These are phyloP conservation scores for Thuja plicata DNA, from an alignment of 83 land plant genomes.

Conservation along the genomic window DNA sequence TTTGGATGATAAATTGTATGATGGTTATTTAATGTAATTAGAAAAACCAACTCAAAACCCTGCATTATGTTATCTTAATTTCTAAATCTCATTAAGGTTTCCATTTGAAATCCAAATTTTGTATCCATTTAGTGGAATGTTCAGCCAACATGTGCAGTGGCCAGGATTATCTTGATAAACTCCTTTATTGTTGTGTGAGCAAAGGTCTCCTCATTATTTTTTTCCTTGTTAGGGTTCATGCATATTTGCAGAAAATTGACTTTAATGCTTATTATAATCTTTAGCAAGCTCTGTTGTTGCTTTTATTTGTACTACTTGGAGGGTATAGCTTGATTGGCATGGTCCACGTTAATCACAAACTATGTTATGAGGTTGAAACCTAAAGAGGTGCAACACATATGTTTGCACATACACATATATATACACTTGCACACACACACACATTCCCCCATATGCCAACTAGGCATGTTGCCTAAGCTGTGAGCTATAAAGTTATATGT, in stretches of 20 bases:
- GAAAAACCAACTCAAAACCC: no score
- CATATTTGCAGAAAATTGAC: not conserved
- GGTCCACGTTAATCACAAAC: not conserved
- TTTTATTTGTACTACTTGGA: not conserved
- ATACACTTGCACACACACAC: not conserved
- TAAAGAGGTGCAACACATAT: not conserved
- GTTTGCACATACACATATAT: not conserved
- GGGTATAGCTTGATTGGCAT: no score
- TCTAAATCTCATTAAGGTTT: not conserved
- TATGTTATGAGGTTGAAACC: not conserved
- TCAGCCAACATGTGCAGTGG: not conserved
- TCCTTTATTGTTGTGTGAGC: not conserved
- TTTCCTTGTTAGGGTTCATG: not conserved
- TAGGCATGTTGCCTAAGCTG: no score
- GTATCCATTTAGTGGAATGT: not conserved
- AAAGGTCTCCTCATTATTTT: not conserved
- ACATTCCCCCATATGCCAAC: no score
- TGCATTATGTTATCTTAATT: not conserved
- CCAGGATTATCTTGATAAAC: not conserved
- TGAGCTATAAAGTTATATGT: no score
- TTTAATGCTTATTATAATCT: not conserved
- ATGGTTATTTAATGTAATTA: not conserved
- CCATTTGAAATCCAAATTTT: not conserved
- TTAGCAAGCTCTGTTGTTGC: not conserved
- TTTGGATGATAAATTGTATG: not conserved